These are phyloP conservation scores for Funneliformis geosporum DNA, from an alignment of 192 early-diverging fungal genomes.

Conservation along the genomic window DNA sequence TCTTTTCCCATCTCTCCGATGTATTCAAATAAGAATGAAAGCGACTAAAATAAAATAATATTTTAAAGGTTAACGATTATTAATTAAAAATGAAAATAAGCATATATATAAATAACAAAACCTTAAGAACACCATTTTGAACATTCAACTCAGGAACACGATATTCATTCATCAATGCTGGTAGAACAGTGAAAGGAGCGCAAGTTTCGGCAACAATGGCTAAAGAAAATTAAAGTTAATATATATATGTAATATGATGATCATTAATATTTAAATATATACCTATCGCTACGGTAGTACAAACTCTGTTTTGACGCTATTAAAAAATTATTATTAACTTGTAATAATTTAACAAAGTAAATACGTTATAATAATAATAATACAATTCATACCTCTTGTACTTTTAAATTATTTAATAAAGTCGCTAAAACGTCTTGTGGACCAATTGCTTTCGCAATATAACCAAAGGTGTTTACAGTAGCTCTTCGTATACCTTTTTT, in stretches of 20 bases:
- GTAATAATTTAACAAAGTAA: neutral
- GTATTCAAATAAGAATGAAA: slow-evolving; percentile 98
- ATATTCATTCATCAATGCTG: slow-evolving; percentile 99
- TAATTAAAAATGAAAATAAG: neutral
- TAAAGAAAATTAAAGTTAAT: neutral
- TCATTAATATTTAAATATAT: neutral
- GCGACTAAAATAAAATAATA: slow-evolving; percentile 44
- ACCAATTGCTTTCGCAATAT: slow-evolving; percentile 98
- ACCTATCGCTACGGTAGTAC: slow-evolving; percentile 95
- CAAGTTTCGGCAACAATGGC: slow-evolving; percentile 86
- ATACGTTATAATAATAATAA: neutral
- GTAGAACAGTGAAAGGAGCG: slow-evolving; percentile 96
- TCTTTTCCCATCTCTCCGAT: slow-evolving; percentile 98
- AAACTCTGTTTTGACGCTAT: slow-evolving; percentile 94
- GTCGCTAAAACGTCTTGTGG: slow-evolving; percentile 99
- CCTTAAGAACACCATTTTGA: slow-evolving; percentile 98
- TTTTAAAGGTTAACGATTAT: neutral
- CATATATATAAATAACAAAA: slow-evolving; percentile 3
- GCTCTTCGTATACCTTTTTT: slow-evolving; percentile 95
- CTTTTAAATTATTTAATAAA: slow-evolving; percentile 95
- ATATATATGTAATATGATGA: neutral
- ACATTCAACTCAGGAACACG: slow-evolving; percentile 99
- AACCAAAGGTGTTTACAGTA: slow-evolving; percentile 98
- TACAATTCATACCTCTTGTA: slow-evolving; percentile 67
- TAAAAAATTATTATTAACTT: neutral